These are phyloP conservation scores for Zymoseptoria tritici DNA, from an alignment of 2,329 filamentous ascomycete genomes.

Conservation along the genomic window DNA sequence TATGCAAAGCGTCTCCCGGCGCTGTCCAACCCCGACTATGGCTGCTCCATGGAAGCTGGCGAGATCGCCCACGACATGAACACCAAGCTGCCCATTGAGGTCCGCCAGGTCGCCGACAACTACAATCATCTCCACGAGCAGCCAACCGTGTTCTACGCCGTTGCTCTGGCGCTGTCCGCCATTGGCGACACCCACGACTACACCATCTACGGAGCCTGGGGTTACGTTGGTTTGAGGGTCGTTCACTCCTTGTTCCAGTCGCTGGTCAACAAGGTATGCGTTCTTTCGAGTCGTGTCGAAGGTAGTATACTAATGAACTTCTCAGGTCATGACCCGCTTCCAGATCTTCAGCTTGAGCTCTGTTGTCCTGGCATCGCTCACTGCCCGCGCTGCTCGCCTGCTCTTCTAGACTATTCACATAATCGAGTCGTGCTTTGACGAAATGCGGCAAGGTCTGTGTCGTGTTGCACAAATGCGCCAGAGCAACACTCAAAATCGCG, in stretches of 20 bases:
- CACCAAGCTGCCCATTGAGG: conserved; percentile 8
- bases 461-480: background rate
- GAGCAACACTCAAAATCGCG: too few species aligned
- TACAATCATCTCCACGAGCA: conserved; percentile 36
- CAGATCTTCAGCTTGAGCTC: conserved; percentile 7
- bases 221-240: conserved; percentile 32
- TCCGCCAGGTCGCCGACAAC: conserved; percentile 32
- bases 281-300: background rate
- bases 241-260: conserved; percentile 33
- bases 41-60: conserved; percentile 12
- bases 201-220: conserved; percentile 32
- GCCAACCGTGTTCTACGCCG: conserved; percentile 36
- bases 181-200: conserved; percentile 14
- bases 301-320: background rate
- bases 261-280: conserved; percentile 26
- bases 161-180: conserved; percentile 27
- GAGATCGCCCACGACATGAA: conserved; percentile 10
- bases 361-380: conserved; percentile 2
- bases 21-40: conserved; percentile 18
- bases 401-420: background rate
- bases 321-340: conserved; percentile 7
- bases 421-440: background rate
- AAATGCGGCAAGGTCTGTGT: background rate
- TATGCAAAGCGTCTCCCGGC: conserved; percentile 32
- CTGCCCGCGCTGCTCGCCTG: background rate